Base-by-base conservation (phyloP, 768 basidiomycete species). In the Auricularia cornea region DNA sequence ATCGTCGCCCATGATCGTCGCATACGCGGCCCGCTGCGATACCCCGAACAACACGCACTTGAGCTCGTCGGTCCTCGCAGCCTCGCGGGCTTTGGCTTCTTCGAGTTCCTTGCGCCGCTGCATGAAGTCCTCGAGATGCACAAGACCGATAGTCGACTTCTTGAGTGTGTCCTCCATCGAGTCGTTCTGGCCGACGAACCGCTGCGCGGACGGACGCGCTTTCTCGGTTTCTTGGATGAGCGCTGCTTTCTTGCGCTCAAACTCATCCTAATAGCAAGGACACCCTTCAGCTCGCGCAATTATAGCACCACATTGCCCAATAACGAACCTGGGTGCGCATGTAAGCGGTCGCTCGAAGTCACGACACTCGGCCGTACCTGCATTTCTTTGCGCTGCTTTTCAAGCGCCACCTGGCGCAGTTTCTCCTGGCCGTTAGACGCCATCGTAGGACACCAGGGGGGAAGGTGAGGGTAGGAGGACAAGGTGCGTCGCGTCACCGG, bases 171-270 rank as follows among this genome's bases (percentile, higher is more conserved):
- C 96, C 73, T 98, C 96, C 81, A 97, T 86, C 3, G 91, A 92
- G 72, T 98, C 95, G 75, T 92, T 85, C 73, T 95, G 92, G 1
- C 93, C 92, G 40, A 96, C 90, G 74, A 98, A 98, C 65, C 94
- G 89, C 71, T 89, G 87, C 3, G 84, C 76, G 0, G 92, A 90
- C 3, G 94, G 91, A 32, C 93, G 88, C 41, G 91, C 87, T 74
- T 94, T 95, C 78, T 96, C 92, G 2, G 94, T 94, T 77, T 97
- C 94, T 71, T 82, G 84, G 69, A 91, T 86, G 72, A 94, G 84
- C 56, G 81, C 82, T 71, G 88, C 85, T 69, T 91, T 91, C 72
- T 92, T 88, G 23, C 88, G 83, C 68, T 91, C 87, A 67, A 82
- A 94, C 48, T 92, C 89, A 72, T 92, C 89, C 62, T 67, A 52